Base-by-base conservation (phyloP, 2,329 filamentous ascomycete species). In the Tympanopsis confertula region DNA sequence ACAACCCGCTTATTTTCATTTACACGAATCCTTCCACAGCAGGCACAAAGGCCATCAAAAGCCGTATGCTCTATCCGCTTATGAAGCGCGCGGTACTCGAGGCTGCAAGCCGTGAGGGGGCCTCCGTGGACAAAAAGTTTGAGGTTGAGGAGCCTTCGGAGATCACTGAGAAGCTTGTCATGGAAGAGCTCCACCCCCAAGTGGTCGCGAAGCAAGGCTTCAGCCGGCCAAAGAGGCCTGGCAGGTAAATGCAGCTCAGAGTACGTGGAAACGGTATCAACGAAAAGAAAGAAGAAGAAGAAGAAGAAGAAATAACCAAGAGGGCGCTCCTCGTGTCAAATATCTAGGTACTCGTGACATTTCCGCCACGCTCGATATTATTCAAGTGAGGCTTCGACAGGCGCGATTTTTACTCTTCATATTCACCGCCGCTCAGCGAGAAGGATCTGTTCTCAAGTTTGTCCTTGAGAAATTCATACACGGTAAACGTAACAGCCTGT, bases 11-110 rank as follows among this genome's bases (percentile, higher is more conserved):
- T 35, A 66, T 89, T 4, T 91, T 91, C 63, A 77, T 91, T 53
- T 89, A 87, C 61, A 89, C 84, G 4, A 87, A 83, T 55, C 86
- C 86, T 1, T 63, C 71, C 5, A 69, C 79, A 4, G 61, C 72
- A 0, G 71, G 65, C 19, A 75, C 69, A 38, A 84, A 78, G 59
- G 65, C 72, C 38, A 83, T 91, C 63, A 88, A 86, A 63, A 81
- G 83, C 59, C 71, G 84, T 45, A 93, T 93, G 86, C 59, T 91
- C 51, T 91, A 91, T 55, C 83, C 85, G 22, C 63, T 79, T 19
- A 79, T 78, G 64, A 79, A 78, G 59, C 66, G 73, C 10, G 71
- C 74, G 18, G 81, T 85, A 3, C 63, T 87, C 20, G 59, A 65
- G n/a, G 56, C 79, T 22, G 84, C 83, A 14, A 73, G 78, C 49